A percentile compares a stretch with the other conserved stretches of the same genome.
Conservation (phyloP, 139 green algal species). For the Coelastrella sp. region DNA sequence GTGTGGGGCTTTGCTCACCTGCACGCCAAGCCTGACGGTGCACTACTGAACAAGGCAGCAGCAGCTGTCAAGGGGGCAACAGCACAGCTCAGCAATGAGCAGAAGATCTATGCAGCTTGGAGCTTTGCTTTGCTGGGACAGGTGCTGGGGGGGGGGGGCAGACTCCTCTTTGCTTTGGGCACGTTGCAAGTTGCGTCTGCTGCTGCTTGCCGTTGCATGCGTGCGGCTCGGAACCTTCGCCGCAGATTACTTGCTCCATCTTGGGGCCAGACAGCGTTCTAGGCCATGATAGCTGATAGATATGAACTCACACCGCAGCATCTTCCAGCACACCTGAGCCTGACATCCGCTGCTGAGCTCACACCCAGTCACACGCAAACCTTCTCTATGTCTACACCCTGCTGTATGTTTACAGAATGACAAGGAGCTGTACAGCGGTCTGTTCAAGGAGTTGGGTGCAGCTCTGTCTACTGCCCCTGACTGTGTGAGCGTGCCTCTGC, state of each 20-base stretch:
- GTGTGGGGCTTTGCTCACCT: conserved; percentile 55
- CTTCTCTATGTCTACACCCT: neutral
- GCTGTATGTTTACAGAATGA: conserved; percentile 28
- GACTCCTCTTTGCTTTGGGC: too few relatives aligned
- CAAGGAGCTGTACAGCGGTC: conserved; percentile 41
- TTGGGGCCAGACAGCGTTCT: too few relatives aligned
- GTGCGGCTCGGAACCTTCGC: too few relatives aligned
- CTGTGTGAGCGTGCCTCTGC: conserved; percentile 44
- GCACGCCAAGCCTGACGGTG: conserved; percentile 55
- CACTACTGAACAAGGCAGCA: conserved; percentile 42
- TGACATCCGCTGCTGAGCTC: too few relatives aligned
- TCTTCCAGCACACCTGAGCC: too few relatives aligned
- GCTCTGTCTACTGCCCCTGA: conserved; percentile 59
- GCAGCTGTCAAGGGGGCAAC: conserved; percentile 46
- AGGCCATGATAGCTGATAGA: too few relatives aligned
- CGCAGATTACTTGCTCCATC: too few relatives aligned
- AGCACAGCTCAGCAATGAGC: conserved; percentile 39
- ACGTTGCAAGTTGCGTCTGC: too few relatives aligned
- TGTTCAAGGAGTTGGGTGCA: conserved; percentile 52
- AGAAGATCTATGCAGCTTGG: conserved; percentile 61
- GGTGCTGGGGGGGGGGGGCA: neutral
- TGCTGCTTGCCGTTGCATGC: too few relatives aligned
- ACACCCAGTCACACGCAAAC: too few relatives aligned
- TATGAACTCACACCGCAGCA: too few relatives aligned
- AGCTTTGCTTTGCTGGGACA: conserved; percentile 59